Conservation (phyloP, 352 stramenopile genomes). For the Phytophthora sp. region DNA sequence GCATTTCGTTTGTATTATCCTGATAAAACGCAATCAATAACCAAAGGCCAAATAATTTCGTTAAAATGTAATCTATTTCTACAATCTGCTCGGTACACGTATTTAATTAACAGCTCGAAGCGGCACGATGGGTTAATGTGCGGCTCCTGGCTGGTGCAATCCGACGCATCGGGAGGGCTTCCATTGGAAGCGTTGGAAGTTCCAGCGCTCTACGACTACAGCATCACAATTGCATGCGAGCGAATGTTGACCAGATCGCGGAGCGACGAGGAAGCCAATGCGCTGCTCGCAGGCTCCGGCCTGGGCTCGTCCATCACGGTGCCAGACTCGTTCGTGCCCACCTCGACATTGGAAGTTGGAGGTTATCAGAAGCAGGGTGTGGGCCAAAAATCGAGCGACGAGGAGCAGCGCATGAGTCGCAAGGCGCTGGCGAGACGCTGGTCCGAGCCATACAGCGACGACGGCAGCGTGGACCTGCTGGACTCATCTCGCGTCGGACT, state of each 20-base stretch:
- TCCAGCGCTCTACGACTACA: neutral
- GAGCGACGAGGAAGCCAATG: slow-evolving; percentile 25
- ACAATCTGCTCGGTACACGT: no score
- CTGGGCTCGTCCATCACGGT: slow-evolving; percentile 16
- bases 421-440: slow-evolving; percentile 44
- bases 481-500: slow-evolving; percentile 54
- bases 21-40: no score
- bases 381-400: slow-evolving; percentile 6
- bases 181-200: no score
- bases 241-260: slow-evolving; percentile 19
- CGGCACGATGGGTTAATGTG: slow-evolving; percentile 1
- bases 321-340: slow-evolving; percentile 13
- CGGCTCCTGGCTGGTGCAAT: neutral
- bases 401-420: slow-evolving; percentile 40
- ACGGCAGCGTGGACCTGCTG: slow-evolving; percentile 50
- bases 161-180: slow-evolving; percentile 8
- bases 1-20: no score
- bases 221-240: slow-evolving; percentile 13
- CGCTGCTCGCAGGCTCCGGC: slow-evolving; percentile 15
- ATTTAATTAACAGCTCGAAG: neutral
- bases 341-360: slow-evolving; percentile 29
- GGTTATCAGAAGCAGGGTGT: slow-evolving; percentile 19
- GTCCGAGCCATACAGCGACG: slow-evolving; percentile 48
- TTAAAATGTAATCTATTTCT: no score
- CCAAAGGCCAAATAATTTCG: no score